Percentiles rank a stretch among this genome's conserved stretches.
phyloP scores from a whole-genome alignment of 2,329 filamentous ascomycete species.

The Stachybotrys chartarum region DNA sequence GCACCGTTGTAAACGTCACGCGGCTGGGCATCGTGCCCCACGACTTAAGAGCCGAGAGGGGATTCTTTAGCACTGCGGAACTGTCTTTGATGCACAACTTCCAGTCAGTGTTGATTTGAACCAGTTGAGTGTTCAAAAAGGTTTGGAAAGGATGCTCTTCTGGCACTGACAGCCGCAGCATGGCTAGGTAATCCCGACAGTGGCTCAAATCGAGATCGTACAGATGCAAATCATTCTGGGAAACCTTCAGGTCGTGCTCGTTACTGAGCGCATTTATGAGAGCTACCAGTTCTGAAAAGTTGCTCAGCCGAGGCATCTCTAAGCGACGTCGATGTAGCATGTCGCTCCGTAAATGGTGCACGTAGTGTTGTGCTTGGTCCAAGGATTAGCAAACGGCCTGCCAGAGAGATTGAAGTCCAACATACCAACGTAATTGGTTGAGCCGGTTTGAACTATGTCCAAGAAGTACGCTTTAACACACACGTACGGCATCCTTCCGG shows the following conservation, averaged over 20 bases:
- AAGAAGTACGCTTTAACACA: slow-evolving; percentile 2
- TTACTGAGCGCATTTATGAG: neutral
- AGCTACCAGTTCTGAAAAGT: neutral
- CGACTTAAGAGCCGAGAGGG: neutral
- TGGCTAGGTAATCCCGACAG: neutral
- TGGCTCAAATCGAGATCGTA: neutral
- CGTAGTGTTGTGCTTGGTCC: neutral
- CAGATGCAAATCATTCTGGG: neutral
- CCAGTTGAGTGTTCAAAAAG: neutral
- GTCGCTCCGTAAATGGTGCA: neutral
- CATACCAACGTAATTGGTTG: slow-evolving; percentile 2
- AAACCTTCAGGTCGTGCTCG: neutral
- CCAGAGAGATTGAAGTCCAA: neutral
- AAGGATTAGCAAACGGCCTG: too few relatives aligned
- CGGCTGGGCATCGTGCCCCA: slow-evolving; percentile 2
- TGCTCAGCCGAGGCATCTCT: neutral
- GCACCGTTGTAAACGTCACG: neutral
- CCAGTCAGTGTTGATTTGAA: neutral
- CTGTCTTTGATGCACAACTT: neutral
- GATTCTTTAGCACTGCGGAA: neutral
- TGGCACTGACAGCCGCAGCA: neutral
- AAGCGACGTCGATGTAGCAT: neutral
- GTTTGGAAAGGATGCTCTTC: neutral
- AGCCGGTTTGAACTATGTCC: neutral
- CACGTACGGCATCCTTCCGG: neutral